Percentiles rank a stretch among this genome's conserved stretches.
These are phyloP conservation scores for Dioszegia hungarica DNA, from an alignment of 768 basidiomycete genomes.

Conservation along the genomic window DNA sequence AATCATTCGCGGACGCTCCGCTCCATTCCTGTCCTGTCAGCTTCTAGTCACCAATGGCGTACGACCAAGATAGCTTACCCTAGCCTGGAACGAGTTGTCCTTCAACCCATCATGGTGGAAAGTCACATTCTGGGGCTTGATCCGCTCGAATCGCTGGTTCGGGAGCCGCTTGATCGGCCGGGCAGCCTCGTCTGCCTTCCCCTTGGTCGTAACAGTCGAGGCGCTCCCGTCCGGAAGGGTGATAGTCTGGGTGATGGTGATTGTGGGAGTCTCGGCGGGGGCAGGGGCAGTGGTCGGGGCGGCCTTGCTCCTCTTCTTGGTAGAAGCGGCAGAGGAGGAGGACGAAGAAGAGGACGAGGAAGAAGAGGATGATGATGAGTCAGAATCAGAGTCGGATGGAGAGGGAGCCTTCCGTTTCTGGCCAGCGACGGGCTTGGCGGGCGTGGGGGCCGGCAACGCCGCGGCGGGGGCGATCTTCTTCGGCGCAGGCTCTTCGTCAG, in stretches of 20 bases:
- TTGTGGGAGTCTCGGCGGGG: conserved; percentile 36
- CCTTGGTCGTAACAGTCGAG: conserved; percentile 28
- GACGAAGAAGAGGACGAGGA: conserved; percentile 23
- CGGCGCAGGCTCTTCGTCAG: not conserved
- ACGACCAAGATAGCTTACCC: conserved; percentile 54
- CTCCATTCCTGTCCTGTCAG: conserved; percentile 50
- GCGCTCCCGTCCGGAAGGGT: conserved; percentile 11
- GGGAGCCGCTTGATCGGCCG: conserved; percentile 30
- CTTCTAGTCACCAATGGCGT: not conserved
- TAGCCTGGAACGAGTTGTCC: conserved; percentile 76
- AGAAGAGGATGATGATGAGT: conserved; percentile 26
- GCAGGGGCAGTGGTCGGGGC: conserved; percentile 16
- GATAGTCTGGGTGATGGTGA: conserved; percentile 23
- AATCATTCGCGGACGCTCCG: conserved; percentile 66
- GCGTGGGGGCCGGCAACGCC: not conserved
- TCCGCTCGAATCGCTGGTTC: conserved; percentile 72
- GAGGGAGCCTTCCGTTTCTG: conserved; percentile 40
- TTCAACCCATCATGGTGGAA: conserved; percentile 54
- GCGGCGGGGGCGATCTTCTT: not conserved
- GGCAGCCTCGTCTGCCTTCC: not conserved
- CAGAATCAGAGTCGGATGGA: conserved; percentile 24
- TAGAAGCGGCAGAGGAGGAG: conserved; percentile 6
- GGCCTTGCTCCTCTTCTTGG: conserved; percentile 39
- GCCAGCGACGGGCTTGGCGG: conserved; percentile 26
- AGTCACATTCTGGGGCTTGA: conserved; percentile 62